These are phyloP conservation scores for Colletotrichum tamarilloi DNA, from an alignment of 2,329 filamentous ascomycete species.

Conservation along the genomic window DNA sequence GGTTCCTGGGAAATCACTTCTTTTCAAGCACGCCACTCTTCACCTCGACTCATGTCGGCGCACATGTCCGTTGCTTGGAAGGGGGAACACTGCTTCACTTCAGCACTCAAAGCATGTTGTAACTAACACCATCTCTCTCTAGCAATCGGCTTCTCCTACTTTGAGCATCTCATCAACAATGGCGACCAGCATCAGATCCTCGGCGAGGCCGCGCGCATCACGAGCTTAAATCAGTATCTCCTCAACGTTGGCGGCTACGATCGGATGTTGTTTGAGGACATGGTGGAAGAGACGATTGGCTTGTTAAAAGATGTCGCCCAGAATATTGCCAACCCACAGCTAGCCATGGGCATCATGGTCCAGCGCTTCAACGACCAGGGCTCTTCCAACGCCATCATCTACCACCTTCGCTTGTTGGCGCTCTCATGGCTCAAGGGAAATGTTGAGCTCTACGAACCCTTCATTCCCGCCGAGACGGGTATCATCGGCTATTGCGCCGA, in stretches of 20 bases:
- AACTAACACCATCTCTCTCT: constrained; percentile 28
- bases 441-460: constrained; percentile 75
- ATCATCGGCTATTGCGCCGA: constrained; percentile 76
- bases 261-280: constrained; percentile 81
- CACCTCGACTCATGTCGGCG: neutral
- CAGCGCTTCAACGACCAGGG: constrained; percentile 79
- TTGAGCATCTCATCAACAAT: constrained; percentile 81
- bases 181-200: constrained; percentile 74
- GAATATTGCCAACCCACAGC: constrained; percentile 69
- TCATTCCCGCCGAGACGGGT: constrained; percentile 69
- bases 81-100: neutral
- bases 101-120: neutral
- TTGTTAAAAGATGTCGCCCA: constrained; percentile 73
- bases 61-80: neutral
- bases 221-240: constrained; percentile 77
- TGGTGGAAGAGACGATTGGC: constrained; percentile 78
- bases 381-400: constrained; percentile 81
- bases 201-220: constrained; percentile 78
- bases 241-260: constrained; percentile 77
- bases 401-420: constrained; percentile 84
- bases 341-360: constrained; percentile 65
- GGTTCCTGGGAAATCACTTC: neutral
- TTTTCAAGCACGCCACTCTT: neutral
- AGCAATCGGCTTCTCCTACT: constrained; percentile 95
- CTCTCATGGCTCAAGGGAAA: constrained; percentile 86